These are phyloP conservation scores for Insectozyma bohioensis DNA, from an alignment of 1,139 yeast species.

Conservation along the genomic window DNA sequence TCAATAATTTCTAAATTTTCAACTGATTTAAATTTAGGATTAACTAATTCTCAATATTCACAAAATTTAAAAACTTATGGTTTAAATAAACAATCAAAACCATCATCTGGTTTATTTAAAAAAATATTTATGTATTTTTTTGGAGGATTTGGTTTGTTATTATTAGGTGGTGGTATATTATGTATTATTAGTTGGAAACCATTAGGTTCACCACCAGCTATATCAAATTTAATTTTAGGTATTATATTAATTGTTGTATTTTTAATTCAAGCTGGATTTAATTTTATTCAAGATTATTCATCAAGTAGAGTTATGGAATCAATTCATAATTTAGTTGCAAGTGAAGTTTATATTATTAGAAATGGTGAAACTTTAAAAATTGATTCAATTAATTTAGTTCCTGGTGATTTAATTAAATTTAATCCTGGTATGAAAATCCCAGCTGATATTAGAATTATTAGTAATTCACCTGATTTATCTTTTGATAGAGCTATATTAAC, in stretches of 20 bases:
- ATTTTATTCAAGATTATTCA: constrained; percentile 51
- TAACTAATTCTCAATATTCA: constrained; percentile 16
- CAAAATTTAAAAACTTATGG: constrained; percentile 29
- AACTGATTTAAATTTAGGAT: constrained; percentile 20
- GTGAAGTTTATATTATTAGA: constrained; percentile 27
- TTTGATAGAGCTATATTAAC: constrained; percentile 38
- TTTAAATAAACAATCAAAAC: constrained; percentile 38
- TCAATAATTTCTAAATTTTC: constrained; percentile 24
- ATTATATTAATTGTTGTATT: constrained; percentile 44
- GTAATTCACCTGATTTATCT: constrained; percentile 25
- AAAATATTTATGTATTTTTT: constrained; percentile 41
- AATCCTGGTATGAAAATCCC: constrained; percentile 30
- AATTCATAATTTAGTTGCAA: constrained; percentile 45
- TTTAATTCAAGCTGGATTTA: constrained; percentile 47
- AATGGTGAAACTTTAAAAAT: constrained; percentile 18
- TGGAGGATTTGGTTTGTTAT: constrained; percentile 51
- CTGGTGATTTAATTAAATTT: constrained; percentile 30
- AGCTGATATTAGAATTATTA: constrained; percentile 31
- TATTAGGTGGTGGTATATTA: constrained; percentile 46
- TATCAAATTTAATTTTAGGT: constrained; percentile 48
- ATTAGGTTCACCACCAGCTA: constrained; percentile 49
- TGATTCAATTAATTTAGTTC: constrained; percentile 27
- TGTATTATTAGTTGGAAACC: constrained; percentile 52
- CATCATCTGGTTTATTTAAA: constrained; percentile 30
- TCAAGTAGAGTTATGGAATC: constrained; percentile 52